phyloP scores from a whole-genome alignment of 495 filamentous ascomycete species.

The Daldinia grandis region DNA sequence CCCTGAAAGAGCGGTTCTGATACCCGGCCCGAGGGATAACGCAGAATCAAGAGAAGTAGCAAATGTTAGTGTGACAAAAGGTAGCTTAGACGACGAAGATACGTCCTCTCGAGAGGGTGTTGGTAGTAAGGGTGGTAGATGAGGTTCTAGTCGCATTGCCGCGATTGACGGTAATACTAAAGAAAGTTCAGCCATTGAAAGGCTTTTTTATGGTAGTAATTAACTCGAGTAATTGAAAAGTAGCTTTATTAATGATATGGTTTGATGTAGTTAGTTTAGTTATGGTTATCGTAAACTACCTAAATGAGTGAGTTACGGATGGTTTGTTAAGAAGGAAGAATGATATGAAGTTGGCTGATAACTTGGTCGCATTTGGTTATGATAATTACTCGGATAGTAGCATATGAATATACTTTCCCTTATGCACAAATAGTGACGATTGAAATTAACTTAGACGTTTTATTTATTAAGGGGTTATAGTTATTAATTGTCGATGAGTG shows the following conservation, averaged over 20 bases:
- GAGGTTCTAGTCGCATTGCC: constrained; percentile 40
- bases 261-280: background rate
- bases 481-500: background rate
- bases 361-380: too few relatives aligned
- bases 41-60: constrained; percentile 88
- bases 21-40: constrained; percentile 76
- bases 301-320: too few relatives aligned
- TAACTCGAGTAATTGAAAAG: background rate
- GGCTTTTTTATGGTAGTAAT: background rate
- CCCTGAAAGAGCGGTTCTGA: constrained; percentile 81
- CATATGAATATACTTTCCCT: too few relatives aligned
- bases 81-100: constrained; percentile 23
- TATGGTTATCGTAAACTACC: background rate
- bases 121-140: constrained; percentile 33
- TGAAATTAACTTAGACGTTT: too few relatives aligned
- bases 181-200: constrained; percentile 36
- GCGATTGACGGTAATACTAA: constrained; percentile 39
- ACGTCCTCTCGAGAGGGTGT: background rate
- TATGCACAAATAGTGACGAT: too few relatives aligned
- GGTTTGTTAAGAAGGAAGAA: background rate
- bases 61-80: constrained; percentile 77
- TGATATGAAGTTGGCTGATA: background rate
- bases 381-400: too few relatives aligned
- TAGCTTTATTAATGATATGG: background rate
- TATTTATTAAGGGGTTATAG: too few relatives aligned